phyloP scores from a whole-genome alignment of 768 basidiomycete genomes.

The Leccinum barrowsii region DNA sequence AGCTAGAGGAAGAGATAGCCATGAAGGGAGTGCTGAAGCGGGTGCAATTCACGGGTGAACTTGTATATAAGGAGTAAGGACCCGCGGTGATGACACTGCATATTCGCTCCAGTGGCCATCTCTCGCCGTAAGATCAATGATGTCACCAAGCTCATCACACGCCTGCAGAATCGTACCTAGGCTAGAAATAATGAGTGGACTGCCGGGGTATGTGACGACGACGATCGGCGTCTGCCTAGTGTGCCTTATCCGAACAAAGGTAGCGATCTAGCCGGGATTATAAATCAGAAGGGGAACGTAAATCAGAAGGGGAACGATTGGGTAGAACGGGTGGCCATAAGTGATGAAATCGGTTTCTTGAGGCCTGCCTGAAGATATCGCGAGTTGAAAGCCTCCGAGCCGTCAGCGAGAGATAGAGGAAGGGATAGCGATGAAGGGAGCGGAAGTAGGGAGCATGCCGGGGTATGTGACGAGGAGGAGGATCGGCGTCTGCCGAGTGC shows the following conservation, averaged over 20 bases:
- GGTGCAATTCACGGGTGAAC: too few relatives aligned
- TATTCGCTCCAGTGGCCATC: constrained; percentile 72
- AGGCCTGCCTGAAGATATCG: constrained; percentile 87
- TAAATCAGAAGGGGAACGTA: constrained; percentile 61
- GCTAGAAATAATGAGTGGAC: constrained; percentile 81
- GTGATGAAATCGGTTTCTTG: constrained; percentile 91
- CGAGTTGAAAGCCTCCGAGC: constrained; percentile 92
- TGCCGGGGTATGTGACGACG: constrained; percentile 88
- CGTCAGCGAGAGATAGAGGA: constrained; percentile 35
- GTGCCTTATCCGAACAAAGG: too few relatives aligned
- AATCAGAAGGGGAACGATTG: constrained; percentile 66
- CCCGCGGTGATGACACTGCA: too few relatives aligned
- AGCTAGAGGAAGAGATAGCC: too few relatives aligned
- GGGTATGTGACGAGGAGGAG: constrained; percentile 84
- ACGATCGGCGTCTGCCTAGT: constrained; percentile 66
- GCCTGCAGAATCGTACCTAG: constrained; percentile 82
- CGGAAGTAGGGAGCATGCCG: too few relatives aligned
- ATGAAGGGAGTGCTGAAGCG: too few relatives aligned
- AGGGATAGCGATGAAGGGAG: too few relatives aligned
- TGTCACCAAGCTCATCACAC: constrained; percentile 87
- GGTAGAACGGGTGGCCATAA: constrained; percentile 86
- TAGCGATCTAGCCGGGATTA: constrained; percentile 84
- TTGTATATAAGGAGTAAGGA: too few relatives aligned
- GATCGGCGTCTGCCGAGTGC: constrained; percentile 68
- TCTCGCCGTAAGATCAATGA: constrained; percentile 71